phyloP scores from a whole-genome alignment of 345 rosid genomes.

The Melaleuca quinquenervia region DNA sequence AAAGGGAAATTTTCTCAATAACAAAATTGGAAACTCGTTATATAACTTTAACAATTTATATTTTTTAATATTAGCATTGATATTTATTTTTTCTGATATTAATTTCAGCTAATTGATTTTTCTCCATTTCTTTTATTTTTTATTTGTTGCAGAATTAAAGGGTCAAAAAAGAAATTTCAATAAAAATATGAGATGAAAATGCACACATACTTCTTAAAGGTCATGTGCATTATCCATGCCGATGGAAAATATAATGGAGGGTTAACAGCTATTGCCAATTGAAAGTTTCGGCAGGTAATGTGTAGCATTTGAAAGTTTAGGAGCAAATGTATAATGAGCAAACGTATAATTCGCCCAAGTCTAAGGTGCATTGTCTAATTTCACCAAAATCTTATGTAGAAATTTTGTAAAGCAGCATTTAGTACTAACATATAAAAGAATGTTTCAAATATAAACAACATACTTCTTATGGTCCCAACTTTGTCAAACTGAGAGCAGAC shows the following conservation, averaged over 20 bases:
- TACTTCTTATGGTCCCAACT: constrained; percentile 78
- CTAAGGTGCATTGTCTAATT: not conserved
- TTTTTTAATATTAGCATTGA: not conserved
- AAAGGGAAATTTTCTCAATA: not conserved
- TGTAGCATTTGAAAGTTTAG: not conserved
- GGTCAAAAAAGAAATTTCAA: not conserved
- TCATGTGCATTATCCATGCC: not conserved
- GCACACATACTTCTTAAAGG: not conserved
- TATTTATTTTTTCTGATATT: not conserved
- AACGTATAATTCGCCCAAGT: not conserved
- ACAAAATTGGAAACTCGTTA: not conserved
- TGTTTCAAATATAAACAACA: constrained; percentile 2
- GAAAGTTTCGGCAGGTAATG: not conserved
- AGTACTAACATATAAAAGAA: not conserved
- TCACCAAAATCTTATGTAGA: not conserved
- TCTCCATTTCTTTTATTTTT: not conserved
- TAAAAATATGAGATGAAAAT: not conserved
- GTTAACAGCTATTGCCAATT: not conserved
- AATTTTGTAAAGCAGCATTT: not conserved
- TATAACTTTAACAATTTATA: not conserved
- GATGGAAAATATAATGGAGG: not conserved
- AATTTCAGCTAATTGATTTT: not conserved
- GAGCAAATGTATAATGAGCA: not conserved
- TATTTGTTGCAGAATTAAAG: not conserved
- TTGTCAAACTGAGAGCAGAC: constrained; percentile 86